These are phyloP conservation scores for Phaeophleospora eucalypticola DNA, from an alignment of 2,329 filamentous ascomycete species.

Conservation along the genomic window DNA sequence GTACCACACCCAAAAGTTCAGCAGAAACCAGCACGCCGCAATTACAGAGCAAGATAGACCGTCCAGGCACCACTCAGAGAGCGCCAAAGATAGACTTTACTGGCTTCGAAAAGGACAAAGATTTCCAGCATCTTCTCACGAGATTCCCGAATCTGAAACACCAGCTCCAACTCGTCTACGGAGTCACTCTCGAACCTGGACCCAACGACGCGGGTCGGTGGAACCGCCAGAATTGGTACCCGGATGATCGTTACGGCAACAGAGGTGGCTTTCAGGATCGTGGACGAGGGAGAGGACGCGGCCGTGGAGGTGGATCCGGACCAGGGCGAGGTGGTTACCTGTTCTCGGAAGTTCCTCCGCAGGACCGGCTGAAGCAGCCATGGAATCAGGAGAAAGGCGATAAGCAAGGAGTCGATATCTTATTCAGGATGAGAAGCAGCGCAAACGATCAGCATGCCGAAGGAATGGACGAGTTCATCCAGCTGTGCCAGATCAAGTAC, in stretches of 20 bases:
- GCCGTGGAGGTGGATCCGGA: constrained; percentile 11
- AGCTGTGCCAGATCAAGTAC: constrained; percentile 42
- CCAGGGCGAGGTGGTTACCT: neutral
- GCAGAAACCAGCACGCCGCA: neutral
- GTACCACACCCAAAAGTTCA: constrained; percentile 4
- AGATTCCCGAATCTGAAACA: constrained; percentile 32
- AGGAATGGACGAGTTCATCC: constrained; percentile 41
- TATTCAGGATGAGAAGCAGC: constrained; percentile 30
- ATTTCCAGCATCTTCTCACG: constrained; percentile 31
- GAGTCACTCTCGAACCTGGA: constrained; percentile 34
- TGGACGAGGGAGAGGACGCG: constrained; percentile 15
- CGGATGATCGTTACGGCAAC: constrained; percentile 4
- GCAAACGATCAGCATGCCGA: constrained; percentile 33
- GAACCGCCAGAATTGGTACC: constrained; percentile 24
- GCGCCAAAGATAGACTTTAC: constrained; percentile 27
- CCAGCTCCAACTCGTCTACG: constrained; percentile 34
- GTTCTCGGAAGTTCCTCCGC: constrained; percentile 1
- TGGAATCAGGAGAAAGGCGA: constrained; percentile 39
- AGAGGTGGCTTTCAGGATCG: constrained; percentile 19
- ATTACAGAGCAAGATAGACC: constrained; percentile 5
- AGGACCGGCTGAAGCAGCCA: constrained; percentile 26
- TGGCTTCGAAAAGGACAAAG: constrained; percentile 31
- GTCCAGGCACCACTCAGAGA: constrained; percentile 24
- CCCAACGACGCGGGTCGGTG: constrained; percentile 28
- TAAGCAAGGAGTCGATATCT: constrained; percentile 28